Base-by-base conservation (phyloP, 1,284 basidiomycete species). In the Malassezia pachydermatis region DNA sequence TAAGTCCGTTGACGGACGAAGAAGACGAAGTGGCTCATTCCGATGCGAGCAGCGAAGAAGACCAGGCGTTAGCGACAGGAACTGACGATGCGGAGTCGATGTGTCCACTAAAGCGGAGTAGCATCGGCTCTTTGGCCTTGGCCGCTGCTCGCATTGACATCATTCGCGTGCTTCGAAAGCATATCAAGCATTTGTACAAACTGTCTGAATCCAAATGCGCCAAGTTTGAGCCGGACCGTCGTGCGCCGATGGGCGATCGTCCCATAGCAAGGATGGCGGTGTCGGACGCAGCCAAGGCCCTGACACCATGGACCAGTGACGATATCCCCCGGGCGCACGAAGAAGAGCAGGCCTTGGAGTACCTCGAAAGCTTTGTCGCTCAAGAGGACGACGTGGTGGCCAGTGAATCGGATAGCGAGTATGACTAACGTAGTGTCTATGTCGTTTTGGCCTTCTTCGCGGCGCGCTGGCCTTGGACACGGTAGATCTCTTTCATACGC, bases 401-500 rank as follows among this genome's bases (percentile, higher is more conserved):
- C 14, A 41, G 25, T 6, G 39, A 41, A 17, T 41, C 39, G 25
- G 39, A 41, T n/a, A 17, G 27, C 25, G 39, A 41, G 17, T 41
- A 41, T 41, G 39, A 41, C 3, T 41, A 41, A 27, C 39, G 16
- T n/a, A n/a, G 29, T 2, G 11, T 7, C 22, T 41, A 41, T 29
- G 29, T 11, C 11, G 51, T 45, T 55, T 65, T 67, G 32, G 60
- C 56, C 43, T 57, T 51, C 46, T 68, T 67, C 1, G 62, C 60
- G 19, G 59, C 56, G 47, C 59, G 59, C 52, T 60, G 60, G 16
- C 66, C 66, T 38, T 63, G 56, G 10, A 54, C 34, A 2, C 57
- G 41, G 45, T 67, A 64, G 35, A 65, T 57, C 29, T 60, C 63
- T 54, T 62, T 65, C 58, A 66, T 59, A 40, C 59, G 58, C 7